Conservation (phyloP, 2,329 filamentous ascomycete genomes). For the Microdochium trichocladiopsis region DNA sequence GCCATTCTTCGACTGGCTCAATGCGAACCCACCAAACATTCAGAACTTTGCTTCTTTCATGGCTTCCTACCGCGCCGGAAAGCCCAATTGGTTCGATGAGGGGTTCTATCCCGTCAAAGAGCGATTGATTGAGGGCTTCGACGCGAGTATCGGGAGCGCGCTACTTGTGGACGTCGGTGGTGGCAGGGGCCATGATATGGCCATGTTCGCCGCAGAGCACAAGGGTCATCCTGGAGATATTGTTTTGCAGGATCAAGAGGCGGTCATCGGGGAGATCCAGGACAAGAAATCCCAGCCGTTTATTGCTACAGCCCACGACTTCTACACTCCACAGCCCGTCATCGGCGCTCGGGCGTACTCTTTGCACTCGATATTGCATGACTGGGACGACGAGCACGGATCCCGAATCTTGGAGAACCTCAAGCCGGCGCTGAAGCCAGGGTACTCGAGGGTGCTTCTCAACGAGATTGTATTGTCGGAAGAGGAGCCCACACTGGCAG, state of each 20-base stretch:
- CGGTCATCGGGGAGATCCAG: conserved; percentile 6
- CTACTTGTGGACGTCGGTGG: conserved; percentile 33
- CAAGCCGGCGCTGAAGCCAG: conserved; percentile 16
- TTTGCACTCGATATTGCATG: conserved; percentile 23
- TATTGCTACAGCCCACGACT: conserved; percentile 13
- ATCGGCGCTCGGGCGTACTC: conserved; percentile 19
- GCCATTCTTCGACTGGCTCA: conserved; percentile 27
- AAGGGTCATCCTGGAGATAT: conserved; percentile 21
- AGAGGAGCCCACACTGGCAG: conserved; percentile 11
- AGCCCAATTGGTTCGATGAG: conserved; percentile 25
- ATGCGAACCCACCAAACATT: conserved; percentile 24
- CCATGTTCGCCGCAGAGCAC: conserved; percentile 19
- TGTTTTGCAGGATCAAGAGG: conserved; percentile 27
- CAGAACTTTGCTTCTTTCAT: conserved; percentile 27
- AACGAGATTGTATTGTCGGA: conserved; percentile 30
- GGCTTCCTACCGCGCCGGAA: conserved; percentile 27
- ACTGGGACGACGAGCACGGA: conserved; percentile 26
- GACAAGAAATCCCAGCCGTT: conserved; percentile 1
- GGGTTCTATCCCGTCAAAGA: conserved; percentile 12
- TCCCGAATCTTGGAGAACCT: conserved; percentile 22
- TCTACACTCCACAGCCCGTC: conserved; percentile 20
- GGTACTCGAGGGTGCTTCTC: conserved; percentile 30
- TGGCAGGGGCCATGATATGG: conserved; percentile 29
- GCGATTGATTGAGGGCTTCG: conserved; percentile 8
- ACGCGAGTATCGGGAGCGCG: conserved; percentile 13